Base-by-base conservation (phyloP, 2,329 filamentous ascomycete genomes). In the Xylariaceae sp. region DNA sequence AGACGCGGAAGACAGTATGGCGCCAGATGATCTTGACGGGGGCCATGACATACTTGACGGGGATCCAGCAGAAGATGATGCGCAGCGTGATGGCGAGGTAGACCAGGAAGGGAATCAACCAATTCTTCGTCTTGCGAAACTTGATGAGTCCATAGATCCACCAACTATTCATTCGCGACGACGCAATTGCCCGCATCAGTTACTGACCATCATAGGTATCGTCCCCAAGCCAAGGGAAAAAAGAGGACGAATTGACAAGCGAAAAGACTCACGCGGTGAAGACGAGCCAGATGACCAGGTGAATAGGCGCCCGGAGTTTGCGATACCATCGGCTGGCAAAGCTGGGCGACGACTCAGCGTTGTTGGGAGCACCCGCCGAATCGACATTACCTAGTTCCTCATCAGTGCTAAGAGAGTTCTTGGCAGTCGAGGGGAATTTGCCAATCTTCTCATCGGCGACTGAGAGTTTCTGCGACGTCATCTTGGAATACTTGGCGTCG, bases 91-190 rank as follows among this genome's bases (percentile, higher is more conserved):
- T 84, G 61, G 76, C 79, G 45, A 95, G 80, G 77, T 86, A 95
- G 46, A 96, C 68, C 49, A 95, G 77, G 72, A 95, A 94, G 0
- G 91, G 90, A 48, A 91, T 81, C 54, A 95, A 72, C 90, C 90
- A 95, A 66, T 89, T 89, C 71, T 80, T 78, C 64, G 77, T 78
- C 56, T 86, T 63, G 56, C 83, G 83, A 69, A 92, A 89, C 51
- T 89, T 75, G 56, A 91, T 76, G 32, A 73, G 65, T 35, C 72
- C 71, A 46, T 65, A 70, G 27, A 72, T 68, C 71, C 71, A 73
- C 72, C 72, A 74, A 49, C 71, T 73, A 37, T 53, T 41, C 32
- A 31, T 57, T 48, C 57, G 34, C 52, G 60, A 48, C 19, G 31
- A 48, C 19, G 31, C 48, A 51, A 39, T 45, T 19, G 34, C 35